Evolutionary conservation across 257 asterid genomes (phyloP), one percentile per base, ranked within the genome.

Genomic region (Nicotiana tabacum): DNA sequence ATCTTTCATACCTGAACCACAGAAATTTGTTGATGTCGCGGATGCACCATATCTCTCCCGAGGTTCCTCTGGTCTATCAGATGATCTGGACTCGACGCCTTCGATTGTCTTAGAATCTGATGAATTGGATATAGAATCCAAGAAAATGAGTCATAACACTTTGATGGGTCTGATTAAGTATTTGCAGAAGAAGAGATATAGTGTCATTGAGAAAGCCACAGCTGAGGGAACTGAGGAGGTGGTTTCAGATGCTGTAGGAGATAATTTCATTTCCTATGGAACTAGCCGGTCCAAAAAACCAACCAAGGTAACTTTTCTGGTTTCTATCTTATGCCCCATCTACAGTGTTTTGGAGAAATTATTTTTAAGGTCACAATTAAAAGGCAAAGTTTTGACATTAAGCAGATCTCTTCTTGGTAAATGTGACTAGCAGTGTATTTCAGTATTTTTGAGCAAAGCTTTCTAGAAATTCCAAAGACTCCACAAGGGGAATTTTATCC

Each of bases 201-300:
- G 88, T 82, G 88, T 94, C 53, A 87, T 96, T 82, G 99, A 96
- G 80, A 96, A 92, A 88, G 99, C 99, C 83, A 91, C 99, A 27
- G 93, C 98, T 15, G 99, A 96, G 90, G 97, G 98, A 87, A 94
- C 99, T 77, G 99, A 94, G 86, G 99, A 96, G 90, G 97, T 90
- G 77, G 99, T 96, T 89, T 96, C 97, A 84, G 97, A 94, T 91
- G 98, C 94, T 53, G 97, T 96, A 30, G 97, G 98, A 83, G 91
- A 90, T 85, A 90, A 83, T 86, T 92, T 91, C 85, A 90, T 84
- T 84, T 85, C 94, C 82, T 96, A 93, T 84, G 93, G 94, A 60
- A 88, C 87, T 87, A 86, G 78, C 82, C 93, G 97, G 66, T 81
- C 88, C 39, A 92, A 91, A 87, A 94, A 90, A 89, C 82, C 90